Percentiles rank a stretch among this genome's conserved stretches.
These are phyloP conservation scores for Calonectria leucothoes DNA, from an alignment of 2,329 filamentous ascomycete genomes.

Conservation along the genomic window DNA sequence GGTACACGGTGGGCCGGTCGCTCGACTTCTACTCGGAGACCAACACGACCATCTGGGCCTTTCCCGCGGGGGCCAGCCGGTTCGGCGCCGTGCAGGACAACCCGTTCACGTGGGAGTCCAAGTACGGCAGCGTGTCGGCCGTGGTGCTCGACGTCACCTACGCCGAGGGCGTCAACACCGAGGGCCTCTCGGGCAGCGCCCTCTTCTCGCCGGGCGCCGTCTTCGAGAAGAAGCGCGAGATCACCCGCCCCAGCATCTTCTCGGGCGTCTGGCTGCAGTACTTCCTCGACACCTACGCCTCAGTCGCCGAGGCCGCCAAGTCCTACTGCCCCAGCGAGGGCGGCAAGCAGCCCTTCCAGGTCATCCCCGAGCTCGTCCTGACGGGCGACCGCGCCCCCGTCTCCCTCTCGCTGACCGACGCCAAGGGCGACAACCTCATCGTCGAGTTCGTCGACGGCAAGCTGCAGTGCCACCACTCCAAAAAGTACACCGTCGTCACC, in stretches of 20 bases:
- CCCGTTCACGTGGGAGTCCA: slow-evolving; percentile 26
- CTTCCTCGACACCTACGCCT: slow-evolving; percentile 29
- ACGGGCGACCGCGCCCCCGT: slow-evolving; percentile 1
- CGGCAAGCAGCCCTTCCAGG: slow-evolving; percentile 22
- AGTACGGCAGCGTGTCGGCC: slow-evolving; percentile 26
- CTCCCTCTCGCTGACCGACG: slow-evolving; percentile 26
- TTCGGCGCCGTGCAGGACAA: slow-evolving; percentile 20
- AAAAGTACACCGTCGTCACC: slow-evolving; percentile 26
- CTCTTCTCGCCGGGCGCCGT: slow-evolving; percentile 37
- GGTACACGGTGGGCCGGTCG: slow-evolving; percentile 24
- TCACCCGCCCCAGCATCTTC: slow-evolving; percentile 12
- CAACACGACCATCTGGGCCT: slow-evolving; percentile 28
- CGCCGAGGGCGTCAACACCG: slow-evolving; percentile 28
- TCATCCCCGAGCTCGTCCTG: slow-evolving; percentile 13
- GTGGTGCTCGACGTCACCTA: slow-evolving; percentile 27
- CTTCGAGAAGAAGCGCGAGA: slow-evolving; percentile 27
- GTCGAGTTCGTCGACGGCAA: slow-evolving; percentile 26
- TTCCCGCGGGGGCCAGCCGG: slow-evolving; percentile 22
- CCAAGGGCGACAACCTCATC: slow-evolving; percentile 25
- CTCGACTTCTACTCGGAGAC: slow-evolving; percentile 22
- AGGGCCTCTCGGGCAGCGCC: slow-evolving; percentile 26
- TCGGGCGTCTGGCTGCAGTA: slow-evolving; percentile 32
- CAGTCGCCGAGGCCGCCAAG: slow-evolving; percentile 10
- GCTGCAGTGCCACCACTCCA: slow-evolving; percentile 28
- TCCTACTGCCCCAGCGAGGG: slow-evolving; percentile 13